phyloP scores from a whole-genome alignment of 495 filamentous ascomycete genomes.

The Penicillium egyptiacum region DNA sequence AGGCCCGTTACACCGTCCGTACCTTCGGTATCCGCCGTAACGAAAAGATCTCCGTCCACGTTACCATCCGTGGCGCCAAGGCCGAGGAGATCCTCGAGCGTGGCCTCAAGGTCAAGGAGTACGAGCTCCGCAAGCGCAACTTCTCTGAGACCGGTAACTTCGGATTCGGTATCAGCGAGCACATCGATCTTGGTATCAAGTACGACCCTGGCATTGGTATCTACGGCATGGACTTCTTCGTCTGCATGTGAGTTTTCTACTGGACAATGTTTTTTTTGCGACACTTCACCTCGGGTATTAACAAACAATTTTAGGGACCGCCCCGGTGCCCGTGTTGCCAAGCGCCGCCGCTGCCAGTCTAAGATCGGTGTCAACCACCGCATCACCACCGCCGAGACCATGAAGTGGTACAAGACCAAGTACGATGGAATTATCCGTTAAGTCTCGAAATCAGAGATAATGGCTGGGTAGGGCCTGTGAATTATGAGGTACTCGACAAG shows the following conservation, averaged over 20 bases:
- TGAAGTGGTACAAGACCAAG: constrained; percentile 99
- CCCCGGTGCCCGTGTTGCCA: constrained; percentile 95
- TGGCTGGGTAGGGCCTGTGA: constrained; percentile 33
- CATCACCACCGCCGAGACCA: constrained; percentile 88
- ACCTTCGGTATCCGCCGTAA: constrained; percentile 99
- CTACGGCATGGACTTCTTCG: constrained; percentile 99
- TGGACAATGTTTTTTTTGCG: too few relatives aligned
- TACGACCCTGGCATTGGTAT: constrained; percentile 99
- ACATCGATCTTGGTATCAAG: constrained; percentile 99
- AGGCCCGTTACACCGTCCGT: constrained; percentile 99
- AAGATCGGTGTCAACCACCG: constrained; percentile 83
- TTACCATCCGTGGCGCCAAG: constrained; percentile 99
- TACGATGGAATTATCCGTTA: constrained; percentile 98
- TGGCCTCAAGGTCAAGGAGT: constrained; percentile 99
- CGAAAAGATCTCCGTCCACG: constrained; percentile 99
- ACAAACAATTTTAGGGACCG: constrained; percentile 64
- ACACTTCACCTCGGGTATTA: background rate
- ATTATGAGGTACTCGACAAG: constrained; percentile 44
- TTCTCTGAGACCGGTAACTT: constrained; percentile 99
- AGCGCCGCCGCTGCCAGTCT: constrained; percentile 86
- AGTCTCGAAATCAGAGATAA: constrained; percentile 33
- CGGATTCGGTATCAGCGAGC: constrained; percentile 99
- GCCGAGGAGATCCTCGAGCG: constrained; percentile 99
- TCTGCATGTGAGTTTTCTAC: constrained; percentile 77
- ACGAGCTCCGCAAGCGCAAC: constrained; percentile 98